Evolutionary conservation across 352 stramenopile species (phyloP), one percentile per base, ranked within the genome.

Genomic region (Saprolegnia parasitica): DNA sequence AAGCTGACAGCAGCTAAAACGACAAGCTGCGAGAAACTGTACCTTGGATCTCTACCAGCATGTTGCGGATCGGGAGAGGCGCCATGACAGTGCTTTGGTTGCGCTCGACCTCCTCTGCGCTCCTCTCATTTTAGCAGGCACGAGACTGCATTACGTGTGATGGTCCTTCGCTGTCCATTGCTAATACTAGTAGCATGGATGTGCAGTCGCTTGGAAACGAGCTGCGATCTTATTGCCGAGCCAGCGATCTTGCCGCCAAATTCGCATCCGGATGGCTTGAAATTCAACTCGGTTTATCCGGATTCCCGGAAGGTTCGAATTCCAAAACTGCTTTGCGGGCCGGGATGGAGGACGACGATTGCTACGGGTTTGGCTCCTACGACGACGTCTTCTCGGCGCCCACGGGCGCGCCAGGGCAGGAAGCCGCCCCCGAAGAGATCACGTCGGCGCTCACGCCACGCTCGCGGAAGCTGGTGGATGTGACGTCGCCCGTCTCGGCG

Each of bases 341-440:
- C 42, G 61, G 6, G n/a, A 70, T 70, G 63, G 63, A 70, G 18
- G 63, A 70, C 20, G 63, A 70, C 45, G 63, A 70, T 52, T 70
- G 63, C 63, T 70, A 62, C 32, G 47, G 63, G 11, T 70, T 70
- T 47, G 63, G 63, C 2, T 70, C 63, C n/a, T 70, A 70, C 54
- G 39, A 70, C 15, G 63, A 70, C 11, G 55, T 70, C 32, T 70
- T 70, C 39, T 70, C 63, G 29, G 42, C n/a, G 26, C 49, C 63
- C 18, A 0, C 45, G 4, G 42, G 42, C 20, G 21, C 60, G 16
- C 20, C 3, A 13, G 49, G 40, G 35, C 10, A 35, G 21, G 61
- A 55, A 15, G 61, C 15, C 10, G 40, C 26, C n/a, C n/a, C 13
- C 24, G 46, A 46, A 55, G 18, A 49, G 13, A 40, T 42, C 16